Evolutionary conservation across 2,329 filamentous ascomycete genomes (phyloP), one percentile per base, ranked within the genome.

Genomic region (Acephala macrosclerotiorum): DNA sequence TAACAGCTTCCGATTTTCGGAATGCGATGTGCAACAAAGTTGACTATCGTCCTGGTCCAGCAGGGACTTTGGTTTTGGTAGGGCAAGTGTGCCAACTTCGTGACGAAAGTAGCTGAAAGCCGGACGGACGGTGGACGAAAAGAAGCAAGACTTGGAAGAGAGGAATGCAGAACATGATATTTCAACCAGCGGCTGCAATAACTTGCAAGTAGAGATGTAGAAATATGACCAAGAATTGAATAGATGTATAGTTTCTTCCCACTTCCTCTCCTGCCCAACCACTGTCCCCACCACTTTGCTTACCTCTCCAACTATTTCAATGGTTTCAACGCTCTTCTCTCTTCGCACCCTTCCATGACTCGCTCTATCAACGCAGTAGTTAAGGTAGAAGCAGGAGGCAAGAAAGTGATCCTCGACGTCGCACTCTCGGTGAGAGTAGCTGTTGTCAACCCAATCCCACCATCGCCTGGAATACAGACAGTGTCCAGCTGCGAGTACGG

Each of bases 381-480:
- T 2, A 18, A 16, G 25, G 20, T n/a, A 35, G 49, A 18, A 11
- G 22, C 29, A 51, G 2, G 11, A 5, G 26, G 14, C 38, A 53
- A 63, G 45, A 62, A 62, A 16, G 64, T 63, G 5, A 60, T 53
- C 47, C 59, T 26, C 49, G 8, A 16, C 49, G 45, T 49, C 42
- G 22, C 22, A 51, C 9, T 51, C 49, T 26, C 25, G 2, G 49
- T 53, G 22, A 18, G 9, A 1, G 45, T 49, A 3, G 45, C 45
- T 1, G 25, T 29, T 22, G 49, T 26, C 4, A 26, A 14, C 11
- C 49, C 49, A 5, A 67, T 47, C 3, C 67, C 65, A 0, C 68
- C 70, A 61, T 72, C 58, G 11, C 71, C 71, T 0, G 68, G 67
- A 18, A 73, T 71, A 67, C 71, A 71, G 20, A 58, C 67, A 33